Evolutionary conservation across 257 asterid species (phyloP).

Genomic region (Lycium barbarum): DNA sequence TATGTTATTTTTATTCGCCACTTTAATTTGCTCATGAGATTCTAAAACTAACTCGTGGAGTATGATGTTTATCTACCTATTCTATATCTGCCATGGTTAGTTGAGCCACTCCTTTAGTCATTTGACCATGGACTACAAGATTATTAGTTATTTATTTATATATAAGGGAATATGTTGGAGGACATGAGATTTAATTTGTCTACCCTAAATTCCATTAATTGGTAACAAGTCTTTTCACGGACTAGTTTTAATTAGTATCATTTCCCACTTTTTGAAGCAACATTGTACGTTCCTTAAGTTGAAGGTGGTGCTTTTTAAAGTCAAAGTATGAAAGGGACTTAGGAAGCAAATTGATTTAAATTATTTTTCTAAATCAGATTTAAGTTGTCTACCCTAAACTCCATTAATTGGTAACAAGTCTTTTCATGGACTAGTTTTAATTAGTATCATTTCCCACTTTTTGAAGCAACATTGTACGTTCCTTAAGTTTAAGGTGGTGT

Average conservation of each 20-base stretch:
- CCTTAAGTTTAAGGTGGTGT: not conserved
- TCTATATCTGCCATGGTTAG: not conserved
- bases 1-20: not conserved
- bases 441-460: not conserved
- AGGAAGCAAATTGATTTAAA: not conserved
- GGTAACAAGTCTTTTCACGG: not conserved
- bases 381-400: not conserved
- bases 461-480: not conserved
- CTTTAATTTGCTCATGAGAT: not conserved
- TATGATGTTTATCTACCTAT: not conserved
- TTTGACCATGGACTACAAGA: not conserved
- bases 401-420: slow-evolving; percentile 4
- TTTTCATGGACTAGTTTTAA: not conserved
- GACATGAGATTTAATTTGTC: not conserved
- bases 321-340: not conserved
- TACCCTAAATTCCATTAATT: not conserved
- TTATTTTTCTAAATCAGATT: not conserved
- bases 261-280: not conserved
- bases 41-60: not conserved
- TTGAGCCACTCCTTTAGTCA: not conserved
- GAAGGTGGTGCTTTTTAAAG: not conserved
- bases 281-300: not conserved
- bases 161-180: not conserved
- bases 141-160: not conserved
- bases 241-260: not conserved